Conservation (phyloP, 495 filamentous ascomycete genomes). For the Aspergillus funiculosus region DNA sequence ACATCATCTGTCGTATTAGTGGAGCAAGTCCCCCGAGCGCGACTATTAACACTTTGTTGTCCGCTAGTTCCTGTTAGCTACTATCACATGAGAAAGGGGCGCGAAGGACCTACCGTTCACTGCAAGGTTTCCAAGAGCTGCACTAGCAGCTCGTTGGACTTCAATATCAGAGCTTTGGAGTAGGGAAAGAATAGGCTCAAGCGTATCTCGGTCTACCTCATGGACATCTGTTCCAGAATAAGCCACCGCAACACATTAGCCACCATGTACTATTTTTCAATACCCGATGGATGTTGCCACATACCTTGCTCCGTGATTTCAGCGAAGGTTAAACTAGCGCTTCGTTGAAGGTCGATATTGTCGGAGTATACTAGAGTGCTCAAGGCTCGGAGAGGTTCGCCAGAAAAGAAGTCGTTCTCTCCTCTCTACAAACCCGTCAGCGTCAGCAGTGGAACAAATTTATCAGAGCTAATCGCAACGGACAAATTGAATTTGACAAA, state of each 20-base stretch:
- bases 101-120: constrained; percentile 71
- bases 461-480: not conserved
- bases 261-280: no score
- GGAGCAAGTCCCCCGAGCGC: constrained; percentile 83
- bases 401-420: constrained; percentile 97
- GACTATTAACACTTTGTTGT: constrained; percentile 97
- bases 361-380: constrained; percentile 97
- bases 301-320: constrained; percentile 98
- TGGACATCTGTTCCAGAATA: constrained; percentile 67
- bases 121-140: constrained; percentile 90
- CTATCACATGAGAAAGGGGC: not conserved
- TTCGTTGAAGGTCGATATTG: constrained; percentile 96
- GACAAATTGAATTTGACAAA: not conserved
- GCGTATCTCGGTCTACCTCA: constrained; percentile 88
- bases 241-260: constrained; percentile 11
- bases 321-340: constrained; percentile 95
- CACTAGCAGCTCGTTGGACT: constrained; percentile 94
- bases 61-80: constrained; percentile 60
- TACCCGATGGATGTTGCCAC: constrained; percentile 15
- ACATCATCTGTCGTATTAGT: constrained; percentile 97
- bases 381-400: constrained; percentile 89
- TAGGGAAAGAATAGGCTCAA: constrained; percentile 92
- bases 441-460: constrained; percentile 12
- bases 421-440: constrained; percentile 55
- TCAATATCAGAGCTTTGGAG: constrained; percentile 94